Base-by-base conservation (phyloP, 495 filamentous ascomycete species). In the Clavariopsis aquatica region DNA sequence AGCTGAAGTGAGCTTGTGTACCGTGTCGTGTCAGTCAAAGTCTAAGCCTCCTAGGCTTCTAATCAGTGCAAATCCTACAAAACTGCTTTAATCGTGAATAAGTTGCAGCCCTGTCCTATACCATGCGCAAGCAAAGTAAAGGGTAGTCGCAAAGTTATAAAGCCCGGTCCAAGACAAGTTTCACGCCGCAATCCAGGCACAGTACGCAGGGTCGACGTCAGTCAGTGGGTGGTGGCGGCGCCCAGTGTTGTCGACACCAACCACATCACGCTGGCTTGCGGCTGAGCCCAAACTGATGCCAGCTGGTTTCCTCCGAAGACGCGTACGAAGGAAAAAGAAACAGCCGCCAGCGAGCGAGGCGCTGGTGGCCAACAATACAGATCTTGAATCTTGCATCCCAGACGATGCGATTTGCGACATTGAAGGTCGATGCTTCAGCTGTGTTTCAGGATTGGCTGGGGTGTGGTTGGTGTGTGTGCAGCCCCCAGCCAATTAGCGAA, bases 371-470 rank as follows among this genome's bases (percentile, higher is more conserved):
- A 53, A 53, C 51, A 19, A n/a, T 1, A 1, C 51, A 43, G 38
- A 9, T 43, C 38, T 43, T 43, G 38, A 17, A 17, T 43, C 4
- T 43, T 43, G 38, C 6, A 43, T n/a, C 38, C n/a, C 38, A 43
- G 38, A 43, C 38, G 8, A 2, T 43, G 38, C 38, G 38, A 43
- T 17, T 15, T 43, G 31, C 12, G 31, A 12, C 31, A 12, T 17
- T 2, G 2, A 31, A 54, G 36, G 52, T 28, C 26, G 9, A 34
- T 54, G 52, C 52, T 34, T 54, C 24, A 54, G 52, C 52, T 31
- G 26, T 34, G 52, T 54, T 54, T 54, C 52, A 54, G n/a, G 52
- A 29, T 54, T 34, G 12, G 49, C n/a, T 12, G 36, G 20, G 47
- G 47, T 51, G 20, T 3, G 2, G n/a, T 24, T 15, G 47, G 19